Conservation (phyloP, 768 basidiomycete species). For the Lyophyllum shimeji region DNA sequence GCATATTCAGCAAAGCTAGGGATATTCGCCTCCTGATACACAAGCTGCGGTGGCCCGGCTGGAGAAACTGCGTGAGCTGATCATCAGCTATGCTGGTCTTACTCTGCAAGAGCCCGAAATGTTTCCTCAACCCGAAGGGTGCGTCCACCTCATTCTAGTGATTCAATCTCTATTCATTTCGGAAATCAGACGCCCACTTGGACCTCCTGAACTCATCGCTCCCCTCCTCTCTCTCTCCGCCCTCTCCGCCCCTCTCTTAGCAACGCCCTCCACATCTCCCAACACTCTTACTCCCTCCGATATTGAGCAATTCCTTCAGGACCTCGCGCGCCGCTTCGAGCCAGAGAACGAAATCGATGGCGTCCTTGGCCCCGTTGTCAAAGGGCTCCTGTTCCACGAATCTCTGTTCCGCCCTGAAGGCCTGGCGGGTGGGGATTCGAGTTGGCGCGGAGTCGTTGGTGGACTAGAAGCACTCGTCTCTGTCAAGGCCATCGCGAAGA, state of each 20-base stretch:
- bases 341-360: constrained; percentile 75
- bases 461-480: constrained; percentile 81
- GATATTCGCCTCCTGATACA: constrained; percentile 60
- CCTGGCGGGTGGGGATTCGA: constrained; percentile 67
- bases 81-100: constrained; percentile 88
- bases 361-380: constrained; percentile 76
- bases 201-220: constrained; percentile 77
- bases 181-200: constrained; percentile 58
- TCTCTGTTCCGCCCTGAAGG: constrained; percentile 68
- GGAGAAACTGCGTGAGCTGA: constrained; percentile 76
- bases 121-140: constrained; percentile 89
- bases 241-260: constrained; percentile 63
- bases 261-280: constrained; percentile 42
- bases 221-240: constrained; percentile 77
- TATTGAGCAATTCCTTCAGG: constrained; percentile 78
- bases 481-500: constrained; percentile 78
- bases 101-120: constrained; percentile 90
- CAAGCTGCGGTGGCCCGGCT: constrained; percentile 61
- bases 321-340: constrained; percentile 80
- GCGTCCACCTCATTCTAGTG: constrained; percentile 18
- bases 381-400: constrained; percentile 58
- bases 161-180: neutral
- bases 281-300: constrained; percentile 63
- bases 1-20: constrained; percentile 31
- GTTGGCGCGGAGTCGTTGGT: constrained; percentile 84